phyloP scores from a whole-genome alignment of 495 filamentous ascomycete species.

The Astrothelium macrocarpum region DNA sequence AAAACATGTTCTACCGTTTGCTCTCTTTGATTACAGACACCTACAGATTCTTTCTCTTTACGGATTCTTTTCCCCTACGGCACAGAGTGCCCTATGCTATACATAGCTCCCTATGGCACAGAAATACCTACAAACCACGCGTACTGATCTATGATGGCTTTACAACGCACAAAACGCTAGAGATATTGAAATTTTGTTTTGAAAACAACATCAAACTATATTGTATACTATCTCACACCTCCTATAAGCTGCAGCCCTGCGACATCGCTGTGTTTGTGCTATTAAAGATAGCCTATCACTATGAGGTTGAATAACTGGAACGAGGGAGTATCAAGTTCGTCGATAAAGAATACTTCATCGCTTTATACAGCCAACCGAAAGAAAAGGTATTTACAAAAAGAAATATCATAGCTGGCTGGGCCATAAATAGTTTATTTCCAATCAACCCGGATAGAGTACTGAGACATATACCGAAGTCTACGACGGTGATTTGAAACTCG shows the following conservation, averaged over 20 bases:
- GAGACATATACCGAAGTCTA: not conserved
- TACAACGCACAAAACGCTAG: slow-evolving; percentile 15
- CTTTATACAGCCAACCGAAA: slow-evolving; percentile 12
- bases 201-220: slow-evolving; percentile 15
- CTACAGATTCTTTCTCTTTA: not conserved
- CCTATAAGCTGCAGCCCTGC: slow-evolving; percentile 16
- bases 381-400: not conserved
- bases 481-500: not conserved
- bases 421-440: not conserved
- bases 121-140: slow-evolving; percentile 9
- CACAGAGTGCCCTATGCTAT: not conserved
- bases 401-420: slow-evolving; percentile 1
- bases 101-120: not conserved
- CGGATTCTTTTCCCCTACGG: not conserved
- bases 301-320: slow-evolving; percentile 12
- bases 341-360: slow-evolving; percentile 15
- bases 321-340: slow-evolving; percentile 10
- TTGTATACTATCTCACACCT: slow-evolving; percentile 16
- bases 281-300: slow-evolving; percentile 12
- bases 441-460: slow-evolving; percentile 7
- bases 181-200: slow-evolving; percentile 17
- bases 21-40: too few relatives aligned
- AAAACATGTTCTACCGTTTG: too few relatives aligned
- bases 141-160: slow-evolving; percentile 17
- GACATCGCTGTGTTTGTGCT: slow-evolving; percentile 14